Evolutionary conservation across 2,329 filamentous ascomycete species (phyloP).

Genomic region (Xylariaceae sp.): DNA sequence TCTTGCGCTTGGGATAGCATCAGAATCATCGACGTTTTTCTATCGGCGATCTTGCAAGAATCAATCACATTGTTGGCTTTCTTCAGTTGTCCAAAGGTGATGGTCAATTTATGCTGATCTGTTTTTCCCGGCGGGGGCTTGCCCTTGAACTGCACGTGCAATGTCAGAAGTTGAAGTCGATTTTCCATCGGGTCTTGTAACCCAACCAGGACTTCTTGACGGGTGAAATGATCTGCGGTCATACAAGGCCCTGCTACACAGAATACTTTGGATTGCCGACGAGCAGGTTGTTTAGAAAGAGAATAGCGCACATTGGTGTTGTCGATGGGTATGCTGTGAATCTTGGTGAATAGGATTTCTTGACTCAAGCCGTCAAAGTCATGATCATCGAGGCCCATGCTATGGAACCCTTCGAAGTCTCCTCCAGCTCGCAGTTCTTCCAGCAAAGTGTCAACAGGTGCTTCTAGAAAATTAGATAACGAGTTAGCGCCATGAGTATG

Average conservation of each 20-base stretch:
- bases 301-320: conserved; percentile 60
- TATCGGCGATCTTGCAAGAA: conserved; percentile 67
- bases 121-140: conserved; percentile 13
- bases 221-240: conserved; percentile 49
- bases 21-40: conserved; percentile 63
- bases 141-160: conserved; percentile 47
- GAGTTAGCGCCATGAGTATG: conserved; percentile 37
- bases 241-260: conserved; percentile 59
- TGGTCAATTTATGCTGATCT: conserved; percentile 36
- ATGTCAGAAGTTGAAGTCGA: conserved; percentile 62
- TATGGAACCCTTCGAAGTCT: conserved; percentile 65
- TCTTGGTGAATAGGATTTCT: conserved; percentile 67
- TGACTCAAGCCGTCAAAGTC: conserved; percentile 66
- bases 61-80: conserved; percentile 67
- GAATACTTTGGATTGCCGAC: conserved; percentile 59
- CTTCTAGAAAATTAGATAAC: conserved; percentile 62
- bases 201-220: conserved; percentile 59
- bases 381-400: conserved; percentile 69
- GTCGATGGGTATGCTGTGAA: conserved; percentile 63
- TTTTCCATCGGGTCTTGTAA: conserved; percentile 67
- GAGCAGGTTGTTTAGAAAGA: conserved; percentile 48
- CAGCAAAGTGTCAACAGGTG: conserved; percentile 64
- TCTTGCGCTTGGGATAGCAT: conserved; percentile 63
- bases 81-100: conserved; percentile 48
- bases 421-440: conserved; percentile 62